Evolutionary conservation across 768 basidiomycete species (phyloP).

Genomic region (Pleurotus salmoneostramineus): DNA sequence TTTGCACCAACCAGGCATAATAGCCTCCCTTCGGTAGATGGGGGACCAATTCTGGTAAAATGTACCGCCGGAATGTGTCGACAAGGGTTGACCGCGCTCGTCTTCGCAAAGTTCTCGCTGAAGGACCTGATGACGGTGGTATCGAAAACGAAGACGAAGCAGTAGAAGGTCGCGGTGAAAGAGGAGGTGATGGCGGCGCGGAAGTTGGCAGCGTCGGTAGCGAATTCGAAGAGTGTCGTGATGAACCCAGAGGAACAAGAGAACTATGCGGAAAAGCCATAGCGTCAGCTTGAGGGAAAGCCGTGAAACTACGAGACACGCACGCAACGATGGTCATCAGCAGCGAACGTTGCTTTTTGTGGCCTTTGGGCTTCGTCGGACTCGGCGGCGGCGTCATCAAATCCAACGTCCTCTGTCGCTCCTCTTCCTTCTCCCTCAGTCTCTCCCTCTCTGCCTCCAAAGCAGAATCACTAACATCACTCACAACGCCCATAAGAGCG

Average conservation of each 20-base stretch:
- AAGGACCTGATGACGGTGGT: conserved; percentile 18
- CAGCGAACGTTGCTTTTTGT: conserved; percentile 70
- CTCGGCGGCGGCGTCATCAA: conserved; percentile 16
- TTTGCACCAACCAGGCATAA: conserved; percentile 50
- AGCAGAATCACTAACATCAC: conserved; percentile 48
- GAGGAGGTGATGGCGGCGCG: conserved; percentile 23
- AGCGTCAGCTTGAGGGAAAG: conserved; percentile 12
- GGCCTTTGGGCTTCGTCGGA: conserved; percentile 36
- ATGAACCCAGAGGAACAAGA: conserved; percentile 26
- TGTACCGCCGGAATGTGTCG: conserved; percentile 61
- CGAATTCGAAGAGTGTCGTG: conserved; percentile 20
- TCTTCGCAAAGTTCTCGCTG: conserved; percentile 45
- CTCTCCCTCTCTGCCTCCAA: conserved; percentile 34
- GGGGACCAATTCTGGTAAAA: conserved; percentile 47
- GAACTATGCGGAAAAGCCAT: conserved; percentile 7
- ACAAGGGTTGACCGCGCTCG: conserved; percentile 66
- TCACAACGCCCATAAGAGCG: conserved; percentile 45
- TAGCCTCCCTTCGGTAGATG: conserved; percentile 39
- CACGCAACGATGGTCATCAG: conserved; percentile 68
- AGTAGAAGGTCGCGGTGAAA: conserved; percentile 22
- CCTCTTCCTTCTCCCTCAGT: conserved; percentile 26
- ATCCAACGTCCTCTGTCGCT: conserved; percentile 17
- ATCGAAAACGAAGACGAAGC: conserved; percentile 13
- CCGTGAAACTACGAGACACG: conserved; percentile 14
- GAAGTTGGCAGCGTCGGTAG: conserved; percentile 24